Conservation (phyloP, 441 rosid genomes). For the Erysimum pusillum region DNA sequence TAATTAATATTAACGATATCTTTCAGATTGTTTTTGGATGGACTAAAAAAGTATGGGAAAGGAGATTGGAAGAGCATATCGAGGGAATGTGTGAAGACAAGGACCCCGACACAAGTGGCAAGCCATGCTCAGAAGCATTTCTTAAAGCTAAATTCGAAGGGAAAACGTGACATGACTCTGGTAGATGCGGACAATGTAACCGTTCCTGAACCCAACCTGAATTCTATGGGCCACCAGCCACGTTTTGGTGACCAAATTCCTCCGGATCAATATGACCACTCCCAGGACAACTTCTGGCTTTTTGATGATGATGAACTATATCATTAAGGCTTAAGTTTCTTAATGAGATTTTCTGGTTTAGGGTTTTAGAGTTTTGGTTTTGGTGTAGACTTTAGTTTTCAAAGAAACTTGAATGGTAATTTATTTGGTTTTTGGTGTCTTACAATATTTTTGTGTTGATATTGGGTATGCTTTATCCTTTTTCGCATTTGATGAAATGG, state of each 20-base stretch:
- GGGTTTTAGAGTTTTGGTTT: background rate
- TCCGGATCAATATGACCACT: background rate
- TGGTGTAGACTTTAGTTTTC: background rate
- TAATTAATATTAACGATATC: background rate
- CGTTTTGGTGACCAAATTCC: constrained; percentile 6
- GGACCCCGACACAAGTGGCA: constrained; percentile 32
- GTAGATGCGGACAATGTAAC: background rate
- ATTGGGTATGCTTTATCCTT: too few species aligned
- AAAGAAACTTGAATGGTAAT: background rate
- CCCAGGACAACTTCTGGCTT: background rate
- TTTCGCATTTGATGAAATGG: too few species aligned
- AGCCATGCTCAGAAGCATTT: constrained; percentile 40
- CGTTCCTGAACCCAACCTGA: background rate
- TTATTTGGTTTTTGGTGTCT: background rate
- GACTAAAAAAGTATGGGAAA: background rate
- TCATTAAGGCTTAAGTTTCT: background rate
- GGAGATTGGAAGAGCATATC: constrained; percentile 36
- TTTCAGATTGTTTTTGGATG: constrained; percentile 24
- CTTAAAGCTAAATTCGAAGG: background rate
- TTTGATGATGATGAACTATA: background rate
- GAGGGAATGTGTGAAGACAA: constrained; percentile 16
- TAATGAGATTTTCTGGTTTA: background rate
- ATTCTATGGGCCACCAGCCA: background rate
- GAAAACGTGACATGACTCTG: constrained; percentile 25
- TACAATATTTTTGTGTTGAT: too few species aligned